Conservation (phyloP, 257 asterid genomes). For the Solanum bulbocastanum region DNA sequence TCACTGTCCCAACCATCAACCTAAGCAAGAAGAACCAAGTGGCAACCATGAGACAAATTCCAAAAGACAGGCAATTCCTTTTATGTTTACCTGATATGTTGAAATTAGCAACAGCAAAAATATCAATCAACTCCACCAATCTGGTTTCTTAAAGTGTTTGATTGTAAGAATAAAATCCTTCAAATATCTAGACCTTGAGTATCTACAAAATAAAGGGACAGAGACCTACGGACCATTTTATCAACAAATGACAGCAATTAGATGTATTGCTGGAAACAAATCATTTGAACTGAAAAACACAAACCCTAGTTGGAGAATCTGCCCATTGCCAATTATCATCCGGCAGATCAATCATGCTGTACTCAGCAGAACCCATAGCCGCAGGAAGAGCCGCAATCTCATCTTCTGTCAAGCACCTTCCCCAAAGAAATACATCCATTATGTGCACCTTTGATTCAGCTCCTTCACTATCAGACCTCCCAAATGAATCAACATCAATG, state of each 20-base stretch:
- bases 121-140: background rate
- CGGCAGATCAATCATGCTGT: slow-evolving; percentile 57
- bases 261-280: background rate
- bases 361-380: slow-evolving; percentile 69
- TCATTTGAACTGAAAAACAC: slow-evolving; percentile 6
- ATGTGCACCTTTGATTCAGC: slow-evolving; percentile 91
- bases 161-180: background rate
- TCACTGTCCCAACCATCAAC: slow-evolving; percentile 99
- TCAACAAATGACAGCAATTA: background rate
- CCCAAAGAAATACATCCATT: slow-evolving; percentile 98
- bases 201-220: background rate
- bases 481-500: slow-evolving; percentile 87
- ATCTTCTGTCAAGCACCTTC: slow-evolving; percentile 91
- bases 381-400: slow-evolving; percentile 80
- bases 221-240: background rate
- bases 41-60: slow-evolving; percentile 3
- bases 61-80: background rate
- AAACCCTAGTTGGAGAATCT: slow-evolving; percentile 94
- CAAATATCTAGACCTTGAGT: background rate
- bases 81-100: background rate
- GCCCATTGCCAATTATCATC: slow-evolving; percentile 99
- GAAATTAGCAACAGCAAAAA: background rate
- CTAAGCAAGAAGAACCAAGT: slow-evolving; percentile 23
- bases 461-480: slow-evolving; percentile 98
- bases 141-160: background rate